A percentile compares a stretch with the other conserved stretches of the same genome.
These are phyloP conservation scores for Imleria badia DNA, from an alignment of 768 basidiomycete genomes.

Conservation along the genomic window DNA sequence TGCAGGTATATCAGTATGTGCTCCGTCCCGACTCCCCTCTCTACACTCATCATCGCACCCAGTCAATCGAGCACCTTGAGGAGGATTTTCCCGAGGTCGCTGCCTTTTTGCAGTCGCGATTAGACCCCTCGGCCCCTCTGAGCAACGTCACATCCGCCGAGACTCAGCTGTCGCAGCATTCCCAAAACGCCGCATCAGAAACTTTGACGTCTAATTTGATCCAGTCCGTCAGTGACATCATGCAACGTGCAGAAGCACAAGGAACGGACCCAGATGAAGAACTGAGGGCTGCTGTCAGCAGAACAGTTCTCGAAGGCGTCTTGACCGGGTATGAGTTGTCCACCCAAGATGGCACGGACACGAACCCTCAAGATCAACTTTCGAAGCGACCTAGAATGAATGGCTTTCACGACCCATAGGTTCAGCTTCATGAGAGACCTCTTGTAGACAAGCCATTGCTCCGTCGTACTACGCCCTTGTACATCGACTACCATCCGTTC, in stretches of 20 bases:
- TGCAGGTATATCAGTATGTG: slow-evolving; percentile 74
- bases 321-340: slow-evolving; percentile 58
- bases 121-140: slow-evolving; percentile 15
- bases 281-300: slow-evolving; percentile 57
- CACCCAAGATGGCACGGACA: slow-evolving; percentile 10
- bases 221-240: slow-evolving; percentile 63
- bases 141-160: slow-evolving; percentile 5
- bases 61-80: slow-evolving; percentile 65
- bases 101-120: slow-evolving; percentile 51
- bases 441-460: neutral
- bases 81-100: slow-evolving; percentile 74
- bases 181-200: slow-evolving; percentile 69
- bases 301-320: slow-evolving; percentile 67
- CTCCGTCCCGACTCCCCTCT: slow-evolving; percentile 6
- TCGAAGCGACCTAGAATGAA: slow-evolving; percentile 29
- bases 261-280: slow-evolving; percentile 68
- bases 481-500: slow-evolving; percentile 24
- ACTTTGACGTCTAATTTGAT: slow-evolving; percentile 67
- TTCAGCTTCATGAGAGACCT: neutral
- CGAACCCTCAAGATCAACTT: slow-evolving; percentile 8
- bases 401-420: slow-evolving; percentile 11
- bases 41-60: slow-evolving; percentile 4
- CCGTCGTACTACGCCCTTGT: slow-evolving; percentile 8
- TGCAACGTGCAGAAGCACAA: slow-evolving; percentile 54
- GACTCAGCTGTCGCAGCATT: slow-evolving; percentile 56